Base-by-base conservation (phyloP, 1,139 yeast genomes). In the Geotrichum bryndzae region DNA sequence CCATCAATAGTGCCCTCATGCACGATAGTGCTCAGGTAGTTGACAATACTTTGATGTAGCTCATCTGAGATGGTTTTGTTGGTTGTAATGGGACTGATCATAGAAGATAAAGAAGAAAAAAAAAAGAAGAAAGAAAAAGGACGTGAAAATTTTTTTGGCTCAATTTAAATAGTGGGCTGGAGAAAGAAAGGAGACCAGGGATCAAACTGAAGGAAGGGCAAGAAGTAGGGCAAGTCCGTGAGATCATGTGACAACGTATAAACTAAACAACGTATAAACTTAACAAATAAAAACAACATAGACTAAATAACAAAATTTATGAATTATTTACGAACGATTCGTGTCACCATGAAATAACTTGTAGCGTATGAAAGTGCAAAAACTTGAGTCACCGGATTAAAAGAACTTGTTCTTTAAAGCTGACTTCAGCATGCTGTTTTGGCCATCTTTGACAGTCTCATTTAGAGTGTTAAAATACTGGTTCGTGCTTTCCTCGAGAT, bases 11-110 rank as follows among this genome's bases (percentile, higher is more conserved):
- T 81, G 61, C 89, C 89, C 66, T 83, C 80, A 54, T 81, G 73
- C 38, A 88, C 83, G 7, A 90, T 79, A 31, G 78, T 71, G 69
- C 83, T 82, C 68, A 94, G 82, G 74, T 86, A 92, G 67, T 85
- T 84, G 59, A 91, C 85, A 66, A 94, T 85, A 61, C 89, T 84
- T 62, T 85, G 79, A 1, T 96, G 95, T 62, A 89, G 81, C 67
- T 88, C 89, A 73, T 88, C 83, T 72, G 48, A 41, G 48, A 41
- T 18, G 22, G 48, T 2, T n/a, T 41, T 41, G 48, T 18, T 41
- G 48, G 10, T 41, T 41, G 23, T n/a, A n/a, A 33, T 85, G 68
- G 57, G 63, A 35, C 54, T 54, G 58, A 25, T 60, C 60, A 22
- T 41, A 41, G 48, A 53, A 35, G 22, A 41, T 18, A 41, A n/a